phyloP scores from a whole-genome alignment of 495 filamentous ascomycete species.

The Pyrenula aspistea region DNA sequence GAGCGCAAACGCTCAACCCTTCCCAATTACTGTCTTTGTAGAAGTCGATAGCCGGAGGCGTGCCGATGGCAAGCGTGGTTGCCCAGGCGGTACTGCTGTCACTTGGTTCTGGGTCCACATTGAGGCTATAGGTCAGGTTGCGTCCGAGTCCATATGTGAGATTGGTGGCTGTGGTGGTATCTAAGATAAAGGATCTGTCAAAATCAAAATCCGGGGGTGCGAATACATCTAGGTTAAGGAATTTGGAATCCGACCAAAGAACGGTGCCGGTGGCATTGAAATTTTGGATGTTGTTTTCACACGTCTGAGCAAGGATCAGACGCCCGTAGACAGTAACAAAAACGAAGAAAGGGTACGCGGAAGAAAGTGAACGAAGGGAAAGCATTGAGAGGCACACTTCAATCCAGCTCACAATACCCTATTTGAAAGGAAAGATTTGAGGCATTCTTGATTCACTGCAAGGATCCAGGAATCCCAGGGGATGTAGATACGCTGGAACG shows the following conservation, averaged over 20 bases:
- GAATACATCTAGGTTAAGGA: neutral
- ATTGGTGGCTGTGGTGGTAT: neutral
- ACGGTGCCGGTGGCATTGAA: neutral
- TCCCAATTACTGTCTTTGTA: neutral
- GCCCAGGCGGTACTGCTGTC: neutral
- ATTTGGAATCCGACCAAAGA: neutral
- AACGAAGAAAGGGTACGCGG: neutral
- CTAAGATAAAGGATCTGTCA: neutral
- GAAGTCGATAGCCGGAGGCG: neutral
- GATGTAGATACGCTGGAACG: neutral
- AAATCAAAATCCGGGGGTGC: neutral
- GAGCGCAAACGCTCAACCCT: neutral
- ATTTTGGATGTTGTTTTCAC: neutral
- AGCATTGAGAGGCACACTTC: neutral
- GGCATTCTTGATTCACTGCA: neutral
- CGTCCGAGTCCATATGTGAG: neutral
- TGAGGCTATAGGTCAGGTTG: neutral
- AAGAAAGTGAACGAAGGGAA: neutral
- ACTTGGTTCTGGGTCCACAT: neutral
- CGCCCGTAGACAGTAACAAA: neutral
- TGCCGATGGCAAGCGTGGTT: neutral
- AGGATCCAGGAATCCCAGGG: neutral
- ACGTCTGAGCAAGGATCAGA: neutral
- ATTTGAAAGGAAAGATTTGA: neutral
- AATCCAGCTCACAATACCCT: neutral